These are phyloP conservation scores for Rhodofomes roseus DNA, from an alignment of 1,284 basidiomycete species.

Conservation along the genomic window DNA sequence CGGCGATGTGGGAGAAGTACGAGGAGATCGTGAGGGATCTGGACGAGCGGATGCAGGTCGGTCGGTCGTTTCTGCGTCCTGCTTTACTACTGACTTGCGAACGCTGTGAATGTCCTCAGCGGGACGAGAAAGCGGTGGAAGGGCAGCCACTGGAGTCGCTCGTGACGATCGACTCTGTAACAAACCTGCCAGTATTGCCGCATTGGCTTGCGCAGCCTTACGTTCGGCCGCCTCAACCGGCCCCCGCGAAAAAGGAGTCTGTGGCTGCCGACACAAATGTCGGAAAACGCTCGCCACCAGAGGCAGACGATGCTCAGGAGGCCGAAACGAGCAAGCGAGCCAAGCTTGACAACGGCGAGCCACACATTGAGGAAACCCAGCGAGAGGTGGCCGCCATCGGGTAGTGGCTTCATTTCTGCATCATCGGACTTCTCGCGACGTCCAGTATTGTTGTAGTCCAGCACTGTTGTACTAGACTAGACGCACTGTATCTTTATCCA, in stretches of 20 bases:
- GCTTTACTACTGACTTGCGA: neutral
- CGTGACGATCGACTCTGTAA: slow-evolving; percentile 44
- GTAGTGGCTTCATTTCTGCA: neutral
- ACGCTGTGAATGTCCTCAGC: slow-evolving; percentile 25
- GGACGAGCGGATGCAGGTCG: slow-evolving; percentile 59
- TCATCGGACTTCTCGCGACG: neutral
- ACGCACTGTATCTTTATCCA: too few relatives aligned
- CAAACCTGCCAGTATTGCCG: slow-evolving; percentile 63
- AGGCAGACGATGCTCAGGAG: neutral
- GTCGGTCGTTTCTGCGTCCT: neutral
- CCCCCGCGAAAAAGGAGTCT: neutral
- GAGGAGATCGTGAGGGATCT: slow-evolving; percentile 64
- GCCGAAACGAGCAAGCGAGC: neutral
- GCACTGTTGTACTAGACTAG: too few relatives aligned
- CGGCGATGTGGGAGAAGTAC: slow-evolving; percentile 49
- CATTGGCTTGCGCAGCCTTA: slow-evolving; percentile 89
- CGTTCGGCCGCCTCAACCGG: slow-evolving; percentile 47
- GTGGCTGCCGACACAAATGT: neutral
- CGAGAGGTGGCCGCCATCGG: neutral
- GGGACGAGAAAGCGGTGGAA: slow-evolving; percentile 39
- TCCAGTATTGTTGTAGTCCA: too few relatives aligned
- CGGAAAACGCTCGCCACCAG: neutral
- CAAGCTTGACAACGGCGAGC: neutral
- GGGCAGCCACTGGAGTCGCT: slow-evolving; percentile 40
- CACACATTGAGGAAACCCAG: neutral